These are phyloP conservation scores for Filobasidium floriforme DNA, from an alignment of 768 basidiomycete genomes.

Conservation along the genomic window DNA sequence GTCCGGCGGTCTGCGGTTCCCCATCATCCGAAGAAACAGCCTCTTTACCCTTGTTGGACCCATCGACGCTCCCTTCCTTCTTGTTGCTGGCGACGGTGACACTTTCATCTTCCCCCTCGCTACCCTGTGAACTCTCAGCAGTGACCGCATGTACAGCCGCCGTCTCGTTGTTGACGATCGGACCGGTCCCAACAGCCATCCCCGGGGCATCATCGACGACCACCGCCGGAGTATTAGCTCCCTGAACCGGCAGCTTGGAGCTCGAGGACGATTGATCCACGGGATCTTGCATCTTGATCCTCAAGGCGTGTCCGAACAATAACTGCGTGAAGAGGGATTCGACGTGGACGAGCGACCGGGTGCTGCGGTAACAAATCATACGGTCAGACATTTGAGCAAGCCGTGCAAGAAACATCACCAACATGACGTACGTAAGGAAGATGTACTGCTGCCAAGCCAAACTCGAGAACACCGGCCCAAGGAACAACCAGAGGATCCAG, in stretches of 20 bases:
- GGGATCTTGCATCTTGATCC: constrained; percentile 56
- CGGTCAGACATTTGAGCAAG: too few species aligned
- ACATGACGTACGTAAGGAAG: too few species aligned
- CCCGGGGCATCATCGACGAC: constrained; percentile 26
- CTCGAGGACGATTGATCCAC: constrained; percentile 39
- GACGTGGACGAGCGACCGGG: constrained; percentile 50
- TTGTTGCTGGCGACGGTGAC: constrained; percentile 5
- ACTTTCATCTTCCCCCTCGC: constrained; percentile 3
- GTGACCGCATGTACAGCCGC: constrained; percentile 1
- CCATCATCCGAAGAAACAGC: constrained; percentile 30
- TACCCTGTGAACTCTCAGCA: neutral
- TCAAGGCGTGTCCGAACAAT: constrained; percentile 76
- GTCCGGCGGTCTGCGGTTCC: constrained; percentile 42
- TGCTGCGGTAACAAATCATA: constrained; percentile 32
- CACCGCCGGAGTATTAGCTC: constrained; percentile 18
- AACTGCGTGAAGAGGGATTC: constrained; percentile 57
- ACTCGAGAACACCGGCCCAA: constrained; percentile 38
- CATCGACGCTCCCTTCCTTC: constrained; percentile 5
- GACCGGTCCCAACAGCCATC: constrained; percentile 2
- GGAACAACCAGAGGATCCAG: constrained; percentile 54
- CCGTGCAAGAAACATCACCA: too few species aligned
- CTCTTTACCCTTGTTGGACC: constrained; percentile 30
- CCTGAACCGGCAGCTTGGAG: constrained; percentile 2
- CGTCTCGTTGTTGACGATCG: constrained; percentile 26
- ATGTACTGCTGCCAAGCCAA: constrained; percentile 54